These are phyloP conservation scores for Oxytropis ochrocephala DNA, from an alignment of 306 rosid species.

Conservation along the genomic window DNA sequence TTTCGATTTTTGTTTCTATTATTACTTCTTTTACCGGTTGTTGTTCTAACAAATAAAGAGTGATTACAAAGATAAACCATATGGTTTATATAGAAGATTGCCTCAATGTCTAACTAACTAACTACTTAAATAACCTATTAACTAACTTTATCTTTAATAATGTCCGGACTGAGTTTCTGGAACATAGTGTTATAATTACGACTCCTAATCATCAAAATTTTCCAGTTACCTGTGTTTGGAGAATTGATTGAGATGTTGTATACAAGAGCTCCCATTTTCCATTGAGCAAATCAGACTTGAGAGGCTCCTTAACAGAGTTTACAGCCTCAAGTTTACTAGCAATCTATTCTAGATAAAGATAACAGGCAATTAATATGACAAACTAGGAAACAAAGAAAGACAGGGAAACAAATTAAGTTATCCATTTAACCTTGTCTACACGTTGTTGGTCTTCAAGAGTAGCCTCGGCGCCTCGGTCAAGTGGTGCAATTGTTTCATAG, in stretches of 20 bases:
- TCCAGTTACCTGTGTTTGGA: slow-evolving; percentile 54
- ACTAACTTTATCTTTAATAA: too few species aligned
- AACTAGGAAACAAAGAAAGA: neutral
- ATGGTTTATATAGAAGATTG: too few species aligned
- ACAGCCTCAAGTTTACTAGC: slow-evolving; percentile 69
- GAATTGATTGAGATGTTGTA: slow-evolving; percentile 72
- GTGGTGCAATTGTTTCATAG: slow-evolving; percentile 23
- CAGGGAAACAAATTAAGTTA: neutral
- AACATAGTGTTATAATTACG: too few species aligned
- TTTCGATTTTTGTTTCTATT: too few species aligned
- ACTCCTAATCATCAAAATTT: neutral
- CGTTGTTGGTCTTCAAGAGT: slow-evolving; percentile 32
- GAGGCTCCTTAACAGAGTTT: slow-evolving; percentile 59
- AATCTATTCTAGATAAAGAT: slow-evolving; percentile 45
- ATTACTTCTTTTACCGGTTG: too few species aligned
- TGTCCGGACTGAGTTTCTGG: too few species aligned
- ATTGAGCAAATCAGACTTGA: slow-evolving; percentile 66
- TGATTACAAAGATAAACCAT: too few species aligned
- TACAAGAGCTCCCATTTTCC: slow-evolving; percentile 97
- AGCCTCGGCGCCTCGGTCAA: slow-evolving; percentile 33
- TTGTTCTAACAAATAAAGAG: too few species aligned
- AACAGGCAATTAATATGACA: neutral
- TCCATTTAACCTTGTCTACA: slow-evolving; percentile 34
- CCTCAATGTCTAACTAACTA: too few species aligned
- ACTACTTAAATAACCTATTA: too few species aligned